Percentiles rank a stretch among this genome's conserved stretches.
phyloP scores from a whole-genome alignment of 1,139 yeast species.

The Williopsis jadinii region DNA sequence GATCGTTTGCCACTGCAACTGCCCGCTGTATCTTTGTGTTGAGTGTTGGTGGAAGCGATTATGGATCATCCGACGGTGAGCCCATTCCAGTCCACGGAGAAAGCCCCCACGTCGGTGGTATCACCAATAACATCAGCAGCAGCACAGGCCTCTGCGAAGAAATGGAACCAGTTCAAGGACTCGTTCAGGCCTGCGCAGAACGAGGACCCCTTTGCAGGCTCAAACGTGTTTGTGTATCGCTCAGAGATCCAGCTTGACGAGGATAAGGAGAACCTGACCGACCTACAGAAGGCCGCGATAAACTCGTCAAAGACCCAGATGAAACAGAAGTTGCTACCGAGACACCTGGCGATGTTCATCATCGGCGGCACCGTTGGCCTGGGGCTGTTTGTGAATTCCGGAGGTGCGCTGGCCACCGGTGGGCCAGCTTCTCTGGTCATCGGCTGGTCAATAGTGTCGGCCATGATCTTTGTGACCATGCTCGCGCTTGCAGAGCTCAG shows the following conservation, averaged over 20 bases:
- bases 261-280: slow-evolving; percentile 24
- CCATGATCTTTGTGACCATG: slow-evolving; percentile 58
- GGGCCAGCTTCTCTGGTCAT: slow-evolving; percentile 68
- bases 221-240: slow-evolving; percentile 26
- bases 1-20: too few relatives aligned
- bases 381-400: slow-evolving; percentile 55
- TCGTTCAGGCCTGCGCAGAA: slow-evolving; percentile 40
- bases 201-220: slow-evolving; percentile 43
- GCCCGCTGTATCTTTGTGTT: too few relatives aligned
- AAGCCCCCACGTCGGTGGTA: too few relatives aligned
- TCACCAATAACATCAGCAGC: too few relatives aligned
- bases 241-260: slow-evolving; percentile 42
- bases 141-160: background rate
- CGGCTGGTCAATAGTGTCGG: slow-evolving; percentile 46
- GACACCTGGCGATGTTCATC: slow-evolving; percentile 71
- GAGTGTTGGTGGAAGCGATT: too few relatives aligned
- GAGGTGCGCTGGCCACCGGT: slow-evolving; percentile 52
- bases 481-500: slow-evolving; percentile 66
- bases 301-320: slow-evolving; percentile 66
- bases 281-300: slow-evolving; percentile 58
- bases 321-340: slow-evolving; percentile 61
- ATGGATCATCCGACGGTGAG: too few relatives aligned
- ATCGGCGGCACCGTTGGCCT: slow-evolving; percentile 85
- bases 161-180: slow-evolving; percentile 38
- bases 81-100: too few relatives aligned